Base-by-base conservation (phyloP, 2,329 filamentous ascomycete species). In the Exophiala sp. region DNA sequence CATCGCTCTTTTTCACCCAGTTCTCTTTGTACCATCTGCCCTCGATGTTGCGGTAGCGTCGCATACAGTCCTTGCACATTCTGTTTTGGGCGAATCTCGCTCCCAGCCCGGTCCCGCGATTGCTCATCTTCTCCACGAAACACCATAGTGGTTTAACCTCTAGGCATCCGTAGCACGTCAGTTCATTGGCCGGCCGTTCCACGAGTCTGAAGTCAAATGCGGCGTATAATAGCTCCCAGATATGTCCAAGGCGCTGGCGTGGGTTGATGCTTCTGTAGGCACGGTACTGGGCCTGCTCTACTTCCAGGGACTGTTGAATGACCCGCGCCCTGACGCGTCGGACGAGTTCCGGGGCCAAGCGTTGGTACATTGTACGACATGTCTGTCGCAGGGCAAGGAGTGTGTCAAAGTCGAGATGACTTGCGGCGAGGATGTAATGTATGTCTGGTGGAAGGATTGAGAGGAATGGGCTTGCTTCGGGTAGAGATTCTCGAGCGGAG, bases 101-200 rank as follows among this genome's bases (percentile, higher is more conserved):
- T 4, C 56, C 53, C 0, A 58, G 48, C 7, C 53, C 56, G 1
- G 53, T 56, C 22, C 56, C 56, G 3, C 50, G 47, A 21, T 40
- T 55, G 45, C 50, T 58, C 56, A 58, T 58, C 35, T 50, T 50
- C 42, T 58, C 56, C 9, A 58, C 53, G 24, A 58, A 58, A 30
- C 32, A 41, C 45, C 48, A 53, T 22, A 58, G 24, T 2, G 56
- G 53, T 35, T 58, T 58, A 13, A 45, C 29, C 37, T 58, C 47
- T 3, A 58, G 53, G 29, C 56, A 58, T 2, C 53, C 56, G 35
- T 54, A 58, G 38, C 53, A 58, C 19, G 32, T 43, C 7, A 58
- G 40, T 37, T 58, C 38, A 22, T 41, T 47, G 14, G 50, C 44
- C 7, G 53, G 56, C 1, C 56, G 50, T 40, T 52, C 55, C 13